Evolutionary conservation across 2,329 filamentous ascomycete genomes (phyloP).

Genomic region (Aspergillus phoenicis): DNA sequence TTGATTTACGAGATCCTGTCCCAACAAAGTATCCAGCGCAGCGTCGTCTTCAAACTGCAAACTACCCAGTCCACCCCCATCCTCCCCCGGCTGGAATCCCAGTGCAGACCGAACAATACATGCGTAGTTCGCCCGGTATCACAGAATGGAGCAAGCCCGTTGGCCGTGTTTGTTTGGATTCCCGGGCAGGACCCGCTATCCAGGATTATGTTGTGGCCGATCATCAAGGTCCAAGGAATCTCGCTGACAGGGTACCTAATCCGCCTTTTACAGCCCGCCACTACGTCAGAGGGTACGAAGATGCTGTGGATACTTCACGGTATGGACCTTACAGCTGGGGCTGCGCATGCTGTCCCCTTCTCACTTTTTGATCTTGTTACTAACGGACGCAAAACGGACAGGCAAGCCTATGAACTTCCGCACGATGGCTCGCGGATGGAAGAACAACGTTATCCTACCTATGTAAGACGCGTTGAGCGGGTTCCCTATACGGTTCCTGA

Average conservation of each 20-base stretch:
- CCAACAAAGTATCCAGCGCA: conserved; percentile 24
- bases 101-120: conserved; percentile 17
- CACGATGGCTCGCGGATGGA: conserved; percentile 19
- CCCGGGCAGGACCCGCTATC: conserved; percentile 14
- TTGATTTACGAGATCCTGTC: conserved; percentile 32
- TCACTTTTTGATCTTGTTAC: not conserved
- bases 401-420: conserved; percentile 15
- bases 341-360: not conserved
- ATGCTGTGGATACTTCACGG: conserved; percentile 22
- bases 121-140: conserved; percentile 18
- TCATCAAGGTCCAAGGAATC: conserved; percentile 7
- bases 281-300: conserved; percentile 19
- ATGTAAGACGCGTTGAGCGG: conserved; percentile 27
- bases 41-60: conserved; percentile 19
- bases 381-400: conserved; percentile 21
- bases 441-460: conserved; percentile 28
- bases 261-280: conserved; percentile 18
- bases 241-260: conserved; percentile 8
- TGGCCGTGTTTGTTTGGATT: conserved; percentile 16
- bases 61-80: conserved; percentile 19
- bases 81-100: conserved; percentile 18
- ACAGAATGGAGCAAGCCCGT: conserved; percentile 15
- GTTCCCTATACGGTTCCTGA: conserved; percentile 24
- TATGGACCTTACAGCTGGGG: conserved; percentile 21
- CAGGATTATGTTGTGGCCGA: conserved; percentile 22